Evolutionary conservation across 768 basidiomycete genomes (phyloP).

Genomic region (Steccherinum ochraceum): DNA sequence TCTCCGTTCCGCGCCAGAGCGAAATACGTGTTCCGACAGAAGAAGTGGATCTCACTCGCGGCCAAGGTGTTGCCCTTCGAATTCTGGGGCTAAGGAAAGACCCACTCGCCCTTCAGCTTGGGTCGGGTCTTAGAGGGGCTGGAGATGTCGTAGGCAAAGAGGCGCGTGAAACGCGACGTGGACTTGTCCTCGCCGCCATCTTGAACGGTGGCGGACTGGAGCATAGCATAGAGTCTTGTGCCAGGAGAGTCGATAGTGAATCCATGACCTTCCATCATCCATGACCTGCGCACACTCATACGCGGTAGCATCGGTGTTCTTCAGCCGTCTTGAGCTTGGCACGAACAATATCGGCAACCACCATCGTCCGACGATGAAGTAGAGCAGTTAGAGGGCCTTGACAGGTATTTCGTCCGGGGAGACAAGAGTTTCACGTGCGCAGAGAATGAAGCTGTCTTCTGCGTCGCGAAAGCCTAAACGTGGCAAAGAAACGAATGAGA

Average conservation of each 20-base stretch:
- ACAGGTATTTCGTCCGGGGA: too few relatives aligned
- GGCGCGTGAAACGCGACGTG: conserved; percentile 46
- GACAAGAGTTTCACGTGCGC: too few relatives aligned
- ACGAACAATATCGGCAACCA: too few relatives aligned
- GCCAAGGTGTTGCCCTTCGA: conserved; percentile 43
- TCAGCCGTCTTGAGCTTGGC: too few relatives aligned
- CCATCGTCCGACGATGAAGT: too few relatives aligned
- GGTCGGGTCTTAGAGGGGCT: conserved; percentile 25
- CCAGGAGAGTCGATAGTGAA: conserved; percentile 45
- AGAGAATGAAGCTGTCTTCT: too few relatives aligned
- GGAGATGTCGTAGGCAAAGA: conserved; percentile 49
- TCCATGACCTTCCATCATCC: conserved; percentile 36
- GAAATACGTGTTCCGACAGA: conserved; percentile 48
- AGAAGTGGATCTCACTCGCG: conserved; percentile 53
- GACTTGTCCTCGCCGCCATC: conserved; percentile 46
- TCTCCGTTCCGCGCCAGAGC: conserved; percentile 54
- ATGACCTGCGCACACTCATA: background rate
- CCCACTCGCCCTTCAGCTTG: conserved; percentile 47
- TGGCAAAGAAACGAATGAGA: too few relatives aligned
- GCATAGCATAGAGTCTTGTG: conserved; percentile 48
- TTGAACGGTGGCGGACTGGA: conserved; percentile 59
- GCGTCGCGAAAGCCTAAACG: too few relatives aligned
- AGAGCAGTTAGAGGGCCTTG: too few relatives aligned
- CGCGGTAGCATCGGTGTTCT: too few relatives aligned
- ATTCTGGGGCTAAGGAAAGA: conserved; percentile 50